Conservation (phyloP, 495 filamentous ascomycete genomes). For the Xylaria castorea region DNA sequence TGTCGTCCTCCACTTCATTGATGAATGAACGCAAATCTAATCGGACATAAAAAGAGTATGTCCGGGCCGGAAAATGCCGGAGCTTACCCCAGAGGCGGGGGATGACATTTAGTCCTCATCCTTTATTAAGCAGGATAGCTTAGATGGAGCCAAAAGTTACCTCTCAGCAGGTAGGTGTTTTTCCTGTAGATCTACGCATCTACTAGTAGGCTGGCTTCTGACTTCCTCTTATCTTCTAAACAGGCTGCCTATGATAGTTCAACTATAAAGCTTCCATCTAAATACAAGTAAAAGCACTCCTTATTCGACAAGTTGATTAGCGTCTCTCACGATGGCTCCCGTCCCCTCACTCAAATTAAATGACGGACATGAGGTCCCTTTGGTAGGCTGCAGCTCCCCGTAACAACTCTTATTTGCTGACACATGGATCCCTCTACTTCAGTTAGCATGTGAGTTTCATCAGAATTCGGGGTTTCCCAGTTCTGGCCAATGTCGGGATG, state of each 20-base stretch:
- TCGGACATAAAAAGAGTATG: neutral
- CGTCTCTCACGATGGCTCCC: conserved; percentile 20
- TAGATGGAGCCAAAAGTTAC: neutral
- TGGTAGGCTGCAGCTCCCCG: conserved; percentile 53
- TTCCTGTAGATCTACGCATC: neutral
- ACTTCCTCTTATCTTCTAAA: neutral
- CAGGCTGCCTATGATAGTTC: neutral
- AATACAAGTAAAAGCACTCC: neutral
- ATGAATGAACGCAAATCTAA: neutral
- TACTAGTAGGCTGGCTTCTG: neutral
- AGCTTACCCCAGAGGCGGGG: neutral
- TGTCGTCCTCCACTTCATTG: neutral
- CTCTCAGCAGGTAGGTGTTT: neutral
- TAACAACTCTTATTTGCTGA: neutral
- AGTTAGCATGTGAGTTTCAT: conserved; percentile 10
- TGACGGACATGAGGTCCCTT: conserved; percentile 75
- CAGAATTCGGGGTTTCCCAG: neutral
- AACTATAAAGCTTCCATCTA: neutral
- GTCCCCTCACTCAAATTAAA: conserved; percentile 65
- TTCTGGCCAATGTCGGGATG: neutral
- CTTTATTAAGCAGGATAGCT: conserved; percentile 8
- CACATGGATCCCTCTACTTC: neutral
- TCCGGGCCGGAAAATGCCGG: neutral
- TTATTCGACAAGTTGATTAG: neutral
- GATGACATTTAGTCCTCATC: neutral